Conservation (phyloP, 768 basidiomycete species). For the Filobasidium floriforme region DNA sequence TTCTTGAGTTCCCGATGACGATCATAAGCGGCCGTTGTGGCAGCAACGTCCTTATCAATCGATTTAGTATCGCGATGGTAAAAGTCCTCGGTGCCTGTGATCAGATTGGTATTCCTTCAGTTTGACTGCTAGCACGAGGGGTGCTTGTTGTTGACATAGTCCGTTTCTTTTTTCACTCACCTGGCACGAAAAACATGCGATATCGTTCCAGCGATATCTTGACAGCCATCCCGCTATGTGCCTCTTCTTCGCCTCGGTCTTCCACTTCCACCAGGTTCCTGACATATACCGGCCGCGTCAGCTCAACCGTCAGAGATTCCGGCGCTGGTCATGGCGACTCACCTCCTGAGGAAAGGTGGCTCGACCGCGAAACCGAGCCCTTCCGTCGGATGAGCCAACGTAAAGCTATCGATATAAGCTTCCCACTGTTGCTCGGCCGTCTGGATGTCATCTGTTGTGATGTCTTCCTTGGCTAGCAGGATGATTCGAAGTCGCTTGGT, state of each 20-base stretch:
- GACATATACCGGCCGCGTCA: background rate
- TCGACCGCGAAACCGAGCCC: slow-evolving; percentile 45
- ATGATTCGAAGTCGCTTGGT: slow-evolving; percentile 33
- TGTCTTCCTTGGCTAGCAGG: slow-evolving; percentile 48
- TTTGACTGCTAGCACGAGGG: too few species aligned
- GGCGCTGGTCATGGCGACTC: slow-evolving; percentile 7
- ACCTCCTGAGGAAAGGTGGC: slow-evolving; percentile 45
- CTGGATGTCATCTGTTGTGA: slow-evolving; percentile 48
- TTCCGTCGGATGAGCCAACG: slow-evolving; percentile 47
- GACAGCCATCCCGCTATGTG: slow-evolving; percentile 37
- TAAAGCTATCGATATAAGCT: slow-evolving; percentile 48
- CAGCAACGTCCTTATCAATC: slow-evolving; percentile 17
- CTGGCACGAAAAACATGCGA: slow-evolving; percentile 44
- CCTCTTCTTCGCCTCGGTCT: slow-evolving; percentile 16
- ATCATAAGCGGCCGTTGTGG: background rate
- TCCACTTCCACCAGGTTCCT: slow-evolving; percentile 30
- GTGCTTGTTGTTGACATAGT: background rate
- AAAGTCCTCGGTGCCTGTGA: slow-evolving; percentile 37
- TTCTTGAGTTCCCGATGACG: background rate
- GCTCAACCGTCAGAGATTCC: background rate
- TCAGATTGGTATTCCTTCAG: background rate
- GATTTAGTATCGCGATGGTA: slow-evolving; percentile 30
- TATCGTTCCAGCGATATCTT: slow-evolving; percentile 42
- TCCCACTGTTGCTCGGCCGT: slow-evolving; percentile 47
- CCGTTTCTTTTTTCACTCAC: slow-evolving; percentile 24